Base-by-base conservation (phyloP, 2,329 filamentous ascomycete genomes). In the Alternaria longipes region DNA sequence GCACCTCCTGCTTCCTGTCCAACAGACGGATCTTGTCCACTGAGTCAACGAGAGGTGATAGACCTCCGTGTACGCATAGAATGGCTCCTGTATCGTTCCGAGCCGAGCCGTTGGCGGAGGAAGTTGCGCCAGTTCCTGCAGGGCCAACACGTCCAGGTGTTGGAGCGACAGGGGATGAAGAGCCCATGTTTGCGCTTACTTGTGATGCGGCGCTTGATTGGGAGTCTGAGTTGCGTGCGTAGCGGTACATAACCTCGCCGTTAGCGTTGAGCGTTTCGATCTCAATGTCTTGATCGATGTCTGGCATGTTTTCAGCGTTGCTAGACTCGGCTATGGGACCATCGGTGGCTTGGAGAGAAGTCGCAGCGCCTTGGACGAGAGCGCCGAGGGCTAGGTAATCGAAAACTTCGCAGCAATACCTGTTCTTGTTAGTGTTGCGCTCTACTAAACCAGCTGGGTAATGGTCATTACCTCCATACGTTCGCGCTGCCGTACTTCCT, bases 401-500 rank as follows among this genome's bases (percentile, higher is more conserved):
- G 77, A 99, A 99, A 4, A 98, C 91, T 73, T 99, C 95, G 81
- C 94, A 97, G 83, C 94, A 99, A 77, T 97, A 83, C 67, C 80
- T 80, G 59, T 7, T 12, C 12, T 0, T 30, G 5, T 67, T 44
- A 65, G 62, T 11, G 6, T 16, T 32, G 14, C 28, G 36, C 36
- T 44, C 18, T 6, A 16, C 1, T 28, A 3, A 34, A n/a, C 6
- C 6, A 32, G n/a, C 9, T 7, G 0, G 1, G 8, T 2, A n/a
- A 20, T 22, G n/a, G 14, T 26, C 11, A 14, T 14, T 66, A 69
- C 64, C 71, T 87, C 94, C 94, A 98, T 1, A 98, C 94, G 72
- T 97, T 98, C 38, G 94, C 94, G 75, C 91, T 97, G 62, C 94
- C 94, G 75, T 98, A 98, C 81, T 98, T 98, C 55, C 94, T 87